Conservation (phyloP, 495 filamentous ascomycete species). For the Annulohypoxylon stygium region DNA sequence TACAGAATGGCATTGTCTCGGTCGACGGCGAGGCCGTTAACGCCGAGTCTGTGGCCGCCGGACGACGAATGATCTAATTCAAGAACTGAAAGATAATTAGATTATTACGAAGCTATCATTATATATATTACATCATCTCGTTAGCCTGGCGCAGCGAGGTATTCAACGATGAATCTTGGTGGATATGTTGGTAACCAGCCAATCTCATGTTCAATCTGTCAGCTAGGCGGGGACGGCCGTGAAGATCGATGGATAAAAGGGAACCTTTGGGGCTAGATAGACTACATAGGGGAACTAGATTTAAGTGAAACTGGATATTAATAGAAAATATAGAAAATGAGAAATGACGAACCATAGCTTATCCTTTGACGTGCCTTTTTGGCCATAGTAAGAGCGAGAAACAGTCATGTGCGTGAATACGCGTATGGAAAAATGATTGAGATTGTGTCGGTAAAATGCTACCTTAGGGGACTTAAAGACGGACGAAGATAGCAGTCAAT, state of each 20-base stretch:
- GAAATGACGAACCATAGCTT: constrained; percentile 70
- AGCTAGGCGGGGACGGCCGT: constrained; percentile 37
- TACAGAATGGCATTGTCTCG: constrained; percentile 87
- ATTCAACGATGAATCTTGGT: constrained; percentile 16
- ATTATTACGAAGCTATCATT: constrained; percentile 30
- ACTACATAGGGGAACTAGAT: constrained; percentile 1
- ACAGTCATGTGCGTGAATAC: constrained; percentile 50
- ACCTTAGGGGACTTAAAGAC: neutral
- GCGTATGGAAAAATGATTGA: constrained; percentile 36
- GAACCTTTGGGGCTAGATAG: constrained; percentile 3
- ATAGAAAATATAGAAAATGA: constrained; percentile 10
- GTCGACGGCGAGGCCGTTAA: constrained; percentile 93
- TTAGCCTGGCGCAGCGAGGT: constrained; percentile 7
- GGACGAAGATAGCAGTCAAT: constrained; percentile 2
- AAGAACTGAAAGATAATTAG: constrained; percentile 72
- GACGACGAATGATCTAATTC: constrained; percentile 91
- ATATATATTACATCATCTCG: neutral
- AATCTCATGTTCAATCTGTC: neutral
- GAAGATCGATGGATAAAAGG: constrained; percentile 36
- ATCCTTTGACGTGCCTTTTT: constrained; percentile 74
- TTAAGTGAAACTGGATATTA: constrained; percentile 24
- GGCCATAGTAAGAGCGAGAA: constrained; percentile 61
- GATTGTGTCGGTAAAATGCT: constrained; percentile 32
- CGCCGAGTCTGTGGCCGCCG: constrained; percentile 88
- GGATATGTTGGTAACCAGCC: constrained; percentile 21